phyloP scores from a whole-genome alignment of 2,329 filamentous ascomycete genomes.

The Alternaria panax region DNA sequence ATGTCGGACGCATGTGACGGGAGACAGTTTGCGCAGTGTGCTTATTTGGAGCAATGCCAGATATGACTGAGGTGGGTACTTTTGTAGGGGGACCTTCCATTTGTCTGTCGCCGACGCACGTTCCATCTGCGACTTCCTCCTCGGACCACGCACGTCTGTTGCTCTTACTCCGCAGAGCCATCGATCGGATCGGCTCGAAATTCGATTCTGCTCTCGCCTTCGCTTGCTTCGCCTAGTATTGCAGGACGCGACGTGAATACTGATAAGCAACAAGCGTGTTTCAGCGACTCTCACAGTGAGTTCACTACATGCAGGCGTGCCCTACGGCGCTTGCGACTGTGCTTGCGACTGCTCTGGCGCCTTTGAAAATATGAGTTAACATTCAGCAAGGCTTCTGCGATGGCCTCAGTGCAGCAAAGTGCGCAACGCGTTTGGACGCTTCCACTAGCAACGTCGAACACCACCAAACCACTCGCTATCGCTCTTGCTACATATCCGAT shows the following conservation, averaged over 20 bases:
- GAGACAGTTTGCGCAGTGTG: neutral
- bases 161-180: neutral
- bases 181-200: neutral
- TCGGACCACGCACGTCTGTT: neutral
- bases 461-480: neutral
- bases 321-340: neutral
- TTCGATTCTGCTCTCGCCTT: neutral
- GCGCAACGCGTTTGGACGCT: constrained; percentile 4
- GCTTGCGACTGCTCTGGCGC: neutral
- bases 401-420: neutral
- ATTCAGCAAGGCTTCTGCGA: neutral
- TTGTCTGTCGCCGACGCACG: constrained; percentile 9
- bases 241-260: neutral
- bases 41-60: neutral
- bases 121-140: constrained; percentile 7
- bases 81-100: neutral
- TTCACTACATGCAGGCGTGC: neutral
- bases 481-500: constrained; percentile 13
- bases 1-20: neutral
- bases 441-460: constrained; percentile 7
- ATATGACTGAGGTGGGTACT: neutral
- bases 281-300: neutral
- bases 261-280: neutral
- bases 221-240: neutral
- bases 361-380: neutral